Evolutionary conservation across 495 filamentous ascomycete genomes (phyloP), one percentile per base, ranked within the genome.

Genomic region (Penicillium alfredii): DNA sequence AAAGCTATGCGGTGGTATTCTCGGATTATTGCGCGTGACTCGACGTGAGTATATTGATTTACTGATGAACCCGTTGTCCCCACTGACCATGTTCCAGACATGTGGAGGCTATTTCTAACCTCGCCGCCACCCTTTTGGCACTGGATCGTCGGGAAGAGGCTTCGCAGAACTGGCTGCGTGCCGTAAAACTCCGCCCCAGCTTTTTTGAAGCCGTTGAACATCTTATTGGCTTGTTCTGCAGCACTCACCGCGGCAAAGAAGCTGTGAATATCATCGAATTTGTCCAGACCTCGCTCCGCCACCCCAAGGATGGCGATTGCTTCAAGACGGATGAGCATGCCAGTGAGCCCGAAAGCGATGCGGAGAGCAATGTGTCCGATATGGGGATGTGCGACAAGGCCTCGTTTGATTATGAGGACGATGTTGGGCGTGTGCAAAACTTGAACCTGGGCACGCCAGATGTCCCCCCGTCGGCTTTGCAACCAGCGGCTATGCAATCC

Each of bases 181-280:
- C 87, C 10, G 80, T 99, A 20, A 86, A 78, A 47, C 66, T 84
- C 27, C 79, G 86, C 3, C 92, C 92, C 2, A 87, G 80, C 57
- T 94, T 92, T 62, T 85, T 99, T 44, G 92, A 99, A 66, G 93
- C 92, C 9, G 88, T 93, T 10, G 92, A 99, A 56, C 92, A 97
- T 69, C 73, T 99, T 3, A 82, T 97, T 18, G 87, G 88, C 4
- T 67, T 99, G 19, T 59, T 96, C 14, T 94, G 87, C 58, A 81
- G 77, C 36, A 84, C 78, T 30, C 81, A 92, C 35, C 76, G 90
- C 40, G 84, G 80, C 18, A 80, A 75, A 49, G 88, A 97, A 51
- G 92, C 90, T 9, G 81, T 98, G 30, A 77, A 84, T 31, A 80
- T 93, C 30, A 97, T 98, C 44, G 81, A 86, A 38, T 88, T 81